A percentile compares a stretch with the other conserved stretches of the same genome.
Conservation (phyloP, 345 rosid species). For the Syzygium aqueum region DNA sequence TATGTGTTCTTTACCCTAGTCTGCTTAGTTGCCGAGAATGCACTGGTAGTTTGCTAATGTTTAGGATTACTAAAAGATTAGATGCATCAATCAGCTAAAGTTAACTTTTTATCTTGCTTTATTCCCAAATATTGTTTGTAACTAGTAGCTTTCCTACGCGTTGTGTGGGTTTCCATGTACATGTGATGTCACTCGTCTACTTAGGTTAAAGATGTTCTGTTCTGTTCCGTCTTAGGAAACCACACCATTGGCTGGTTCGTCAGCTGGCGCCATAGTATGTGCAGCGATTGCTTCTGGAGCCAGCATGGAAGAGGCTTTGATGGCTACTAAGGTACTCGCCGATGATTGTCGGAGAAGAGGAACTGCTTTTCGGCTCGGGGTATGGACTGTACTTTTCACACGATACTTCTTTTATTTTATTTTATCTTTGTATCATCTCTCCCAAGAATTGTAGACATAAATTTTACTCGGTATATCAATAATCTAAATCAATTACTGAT, state of each 20-base stretch:
- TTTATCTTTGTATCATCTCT: neutral
- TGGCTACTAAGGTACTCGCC: constrained; percentile 61
- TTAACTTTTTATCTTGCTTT: neutral
- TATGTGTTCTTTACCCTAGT: no score
- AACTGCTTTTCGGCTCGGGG: constrained; percentile 93
- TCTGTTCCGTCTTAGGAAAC: constrained; percentile 44
- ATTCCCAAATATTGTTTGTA: neutral
- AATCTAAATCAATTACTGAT: neutral
- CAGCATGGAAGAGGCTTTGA: constrained; percentile 63
- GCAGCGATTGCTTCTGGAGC: constrained; percentile 79
- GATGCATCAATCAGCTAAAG: neutral
- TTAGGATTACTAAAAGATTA: no score
- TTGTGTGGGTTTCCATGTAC: neutral
- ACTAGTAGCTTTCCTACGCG: neutral
- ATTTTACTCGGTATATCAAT: no score
- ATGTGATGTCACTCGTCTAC: neutral
- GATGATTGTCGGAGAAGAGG: constrained; percentile 73
- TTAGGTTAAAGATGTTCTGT: neutral
- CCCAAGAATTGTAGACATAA: neutral
- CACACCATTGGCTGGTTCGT: constrained; percentile 87
- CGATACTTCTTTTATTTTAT: neutral
- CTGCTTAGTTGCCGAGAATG: no score
- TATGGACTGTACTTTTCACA: constrained; percentile 9
- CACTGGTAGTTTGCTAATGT: no score
- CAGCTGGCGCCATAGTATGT: constrained; percentile 90